These are phyloP conservation scores for Fusarium transvaalense DNA, from an alignment of 2,329 filamentous ascomycete genomes.

Conservation along the genomic window DNA sequence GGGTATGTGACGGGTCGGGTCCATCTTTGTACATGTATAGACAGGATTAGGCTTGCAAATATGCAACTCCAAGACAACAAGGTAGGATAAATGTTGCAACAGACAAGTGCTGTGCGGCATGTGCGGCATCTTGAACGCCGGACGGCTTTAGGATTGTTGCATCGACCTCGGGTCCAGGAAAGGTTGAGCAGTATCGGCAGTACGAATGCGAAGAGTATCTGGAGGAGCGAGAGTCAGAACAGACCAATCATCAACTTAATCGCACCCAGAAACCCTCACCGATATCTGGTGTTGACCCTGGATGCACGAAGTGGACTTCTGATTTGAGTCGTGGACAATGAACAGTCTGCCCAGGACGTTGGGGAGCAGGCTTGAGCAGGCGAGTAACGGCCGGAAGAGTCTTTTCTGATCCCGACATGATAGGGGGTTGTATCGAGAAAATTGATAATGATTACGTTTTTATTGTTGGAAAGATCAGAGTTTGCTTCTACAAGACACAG, in stretches of 20 bases:
- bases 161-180: slow-evolving; percentile 52
- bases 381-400: slow-evolving; percentile 38
- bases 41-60: background rate
- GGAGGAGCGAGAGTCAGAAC: slow-evolving; percentile 6
- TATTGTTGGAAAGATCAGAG: background rate
- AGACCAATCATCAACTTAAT: background rate
- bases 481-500: background rate
- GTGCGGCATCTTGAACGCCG: background rate
- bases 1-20: background rate
- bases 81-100: slow-evolving; percentile 2
- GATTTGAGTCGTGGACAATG: slow-evolving; percentile 46
- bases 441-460: background rate
- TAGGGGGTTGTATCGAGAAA: background rate
- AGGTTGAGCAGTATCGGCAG: slow-evolving; percentile 50
- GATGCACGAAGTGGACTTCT: slow-evolving; percentile 50
- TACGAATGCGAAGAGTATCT: slow-evolving; percentile 50
- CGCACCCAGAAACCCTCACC: slow-evolving; percentile 38
- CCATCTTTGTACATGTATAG: background rate
- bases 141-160: slow-evolving; percentile 27
- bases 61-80: background rate
- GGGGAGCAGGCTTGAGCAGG: slow-evolving; percentile 46
- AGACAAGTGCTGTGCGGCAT: background rate
- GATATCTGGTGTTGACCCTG: slow-evolving; percentile 45
- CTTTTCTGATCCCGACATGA: slow-evolving; percentile 38
- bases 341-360: slow-evolving; percentile 35